Percentiles rank a stretch among this genome's conserved stretches.
Conservation (phyloP, 805 yeast species). For the Nakazawaea ishiwadae region DNA sequence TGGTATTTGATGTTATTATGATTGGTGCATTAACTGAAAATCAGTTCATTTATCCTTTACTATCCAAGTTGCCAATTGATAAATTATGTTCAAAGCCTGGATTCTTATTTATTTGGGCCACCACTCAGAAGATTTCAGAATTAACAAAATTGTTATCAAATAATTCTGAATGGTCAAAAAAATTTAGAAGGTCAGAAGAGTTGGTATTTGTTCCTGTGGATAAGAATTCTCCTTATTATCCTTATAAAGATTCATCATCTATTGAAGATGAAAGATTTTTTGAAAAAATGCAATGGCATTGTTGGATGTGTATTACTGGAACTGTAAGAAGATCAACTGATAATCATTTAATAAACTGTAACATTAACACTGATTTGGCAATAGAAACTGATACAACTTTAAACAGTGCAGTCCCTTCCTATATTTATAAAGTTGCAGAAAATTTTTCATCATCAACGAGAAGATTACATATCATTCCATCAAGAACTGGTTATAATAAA, state of each 20-base stretch:
- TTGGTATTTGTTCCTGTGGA: constrained; percentile 75
- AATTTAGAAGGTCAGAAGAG: constrained; percentile 87
- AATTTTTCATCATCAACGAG: constrained; percentile 81
- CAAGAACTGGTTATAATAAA: constrained; percentile 57
- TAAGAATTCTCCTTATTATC: constrained; percentile 60
- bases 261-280: constrained; percentile 45
- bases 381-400: constrained; percentile 47
- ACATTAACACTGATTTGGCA: constrained; percentile 83
- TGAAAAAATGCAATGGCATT: constrained; percentile 86
- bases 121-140: constrained; percentile 66
- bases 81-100: constrained; percentile 81
- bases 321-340: constrained; percentile 86
- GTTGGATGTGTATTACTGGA: constrained; percentile 97
- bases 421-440: constrained; percentile 78
- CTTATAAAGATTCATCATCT: constrained; percentile 37
- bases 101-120: constrained; percentile 82
- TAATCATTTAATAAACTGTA: constrained; percentile 82
- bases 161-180: constrained; percentile 46
- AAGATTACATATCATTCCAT: constrained; percentile 81
- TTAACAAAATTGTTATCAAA: constrained; percentile 46
- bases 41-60: constrained; percentile 58
- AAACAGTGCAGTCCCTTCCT: constrained; percentile 60
- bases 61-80: constrained; percentile 65
- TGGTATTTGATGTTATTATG: constrained; percentile 87
- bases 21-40: constrained; percentile 80